Evolutionary conservation across 768 basidiomycete species (phyloP), one percentile per base, ranked within the genome.

Genomic region (Mycena sanguinolenta): DNA sequence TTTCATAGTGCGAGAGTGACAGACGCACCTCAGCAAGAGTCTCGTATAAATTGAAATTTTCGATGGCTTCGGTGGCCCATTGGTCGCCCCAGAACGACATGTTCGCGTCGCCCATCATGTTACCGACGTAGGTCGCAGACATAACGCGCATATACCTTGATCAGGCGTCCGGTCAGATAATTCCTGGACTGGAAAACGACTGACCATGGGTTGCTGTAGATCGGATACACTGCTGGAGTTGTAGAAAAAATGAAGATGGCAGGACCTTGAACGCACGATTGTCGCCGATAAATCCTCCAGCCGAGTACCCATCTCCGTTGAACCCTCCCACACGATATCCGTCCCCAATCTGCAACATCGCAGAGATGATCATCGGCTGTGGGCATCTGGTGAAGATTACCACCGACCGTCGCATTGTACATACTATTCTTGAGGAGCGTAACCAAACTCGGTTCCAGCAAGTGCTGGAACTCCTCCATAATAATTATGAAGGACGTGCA

Each of bases 341-440:
- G 54, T 80, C 79, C 7, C 79, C 79, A 17, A 80, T 14, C 36
- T 38, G n/a, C n/a, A n/a, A n/a, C n/a, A n/a, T n/a, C n/a, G n/a
- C n/a, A n/a, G n/a, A 38, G 36, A 38, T 14, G 14, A 38, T 7
- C 36, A 38, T 38, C 14, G 14, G 14, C 14, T 6, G 8, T 38
- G 36, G 6, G 6, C 36, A 38, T 38, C 36, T 38, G n/a, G n/a
- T n/a, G n/a, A n/a, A n/a, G 36, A 14, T 7, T 14, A 38, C 79
- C 79, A 6, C 79, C 79, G 17, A 80, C 69, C 6, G 78, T 80
- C 17, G 79, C 77, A 63, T 80, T 80, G 60, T 78, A 80, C 79
- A 80, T 78, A 59, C 79, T 80, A 49, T 73, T 28, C 58, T 78
- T 75, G 61, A 80, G 75, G 28, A 79, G 63, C 5, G 44, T 50